phyloP scores from a whole-genome alignment of 345 rosid genomes.

The Rhizophora mangle region DNA sequence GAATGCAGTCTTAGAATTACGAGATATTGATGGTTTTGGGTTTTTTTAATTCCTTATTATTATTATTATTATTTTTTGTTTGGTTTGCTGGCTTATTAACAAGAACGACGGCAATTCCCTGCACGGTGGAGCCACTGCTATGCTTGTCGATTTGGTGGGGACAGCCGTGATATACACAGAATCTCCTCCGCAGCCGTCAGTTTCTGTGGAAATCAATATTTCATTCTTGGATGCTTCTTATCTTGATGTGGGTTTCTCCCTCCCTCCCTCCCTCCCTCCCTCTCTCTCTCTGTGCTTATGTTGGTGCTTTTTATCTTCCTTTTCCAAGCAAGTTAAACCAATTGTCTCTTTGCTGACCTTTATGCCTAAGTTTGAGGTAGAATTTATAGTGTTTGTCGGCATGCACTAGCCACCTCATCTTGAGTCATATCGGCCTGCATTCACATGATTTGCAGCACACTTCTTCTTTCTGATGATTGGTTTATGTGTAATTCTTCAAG shows the following conservation, averaged over 20 bases:
- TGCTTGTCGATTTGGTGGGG: conserved; percentile 81
- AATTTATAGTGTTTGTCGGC: too few species aligned
- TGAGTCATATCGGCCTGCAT: too few species aligned
- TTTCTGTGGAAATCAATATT: conserved; percentile 82
- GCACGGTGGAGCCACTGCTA: conserved; percentile 95
- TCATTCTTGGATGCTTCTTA: conserved; percentile 87
- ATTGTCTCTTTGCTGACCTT: too few species aligned
- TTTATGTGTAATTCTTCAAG: not conserved
- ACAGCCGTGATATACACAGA: conserved; percentile 60
- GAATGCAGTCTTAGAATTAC: not conserved
- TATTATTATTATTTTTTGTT: not conserved
- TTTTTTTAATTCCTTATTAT: not conserved
- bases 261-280: too few species aligned
- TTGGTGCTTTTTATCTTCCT: too few species aligned
- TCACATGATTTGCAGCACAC: too few species aligned
- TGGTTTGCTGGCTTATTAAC: conserved; percentile 6
- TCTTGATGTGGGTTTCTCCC: conserved; percentile 40
- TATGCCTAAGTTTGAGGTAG: too few species aligned
- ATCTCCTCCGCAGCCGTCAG: conserved; percentile 48
- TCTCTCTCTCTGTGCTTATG: too few species aligned
- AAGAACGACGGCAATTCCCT: conserved; percentile 83
- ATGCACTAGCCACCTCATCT: too few species aligned
- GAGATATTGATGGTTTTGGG: too few species aligned
- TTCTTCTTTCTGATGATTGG: not conserved
- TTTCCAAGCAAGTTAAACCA: too few species aligned